A percentile compares a stretch with the other conserved stretches of the same genome.
Evolutionary conservation across 805 yeast genomes (phyloP).

Genomic region (Barnettozyma pratensis): DNA sequence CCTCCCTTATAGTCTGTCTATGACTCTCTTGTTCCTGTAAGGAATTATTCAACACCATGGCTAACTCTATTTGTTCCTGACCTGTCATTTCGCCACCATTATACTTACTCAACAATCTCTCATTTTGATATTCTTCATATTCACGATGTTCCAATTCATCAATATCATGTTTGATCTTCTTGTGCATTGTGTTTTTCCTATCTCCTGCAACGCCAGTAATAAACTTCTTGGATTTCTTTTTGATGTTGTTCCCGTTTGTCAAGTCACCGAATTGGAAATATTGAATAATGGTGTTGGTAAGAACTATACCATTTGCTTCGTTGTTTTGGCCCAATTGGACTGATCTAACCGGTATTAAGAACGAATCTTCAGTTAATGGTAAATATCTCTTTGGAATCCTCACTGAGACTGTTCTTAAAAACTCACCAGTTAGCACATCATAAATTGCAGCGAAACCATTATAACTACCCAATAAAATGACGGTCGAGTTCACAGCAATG

Average conservation of each 20-base stretch:
- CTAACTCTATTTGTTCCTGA: slow-evolving; percentile 23
- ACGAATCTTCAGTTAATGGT: slow-evolving; percentile 6
- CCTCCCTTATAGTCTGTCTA: slow-evolving; percentile 7
- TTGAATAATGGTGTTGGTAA: slow-evolving; percentile 17
- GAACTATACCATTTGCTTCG: slow-evolving; percentile 15
- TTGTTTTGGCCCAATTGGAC: slow-evolving; percentile 12
- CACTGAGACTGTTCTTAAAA: slow-evolving; percentile 12
- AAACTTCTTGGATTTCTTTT: slow-evolving; percentile 12
- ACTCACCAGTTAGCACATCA: slow-evolving; percentile 19
- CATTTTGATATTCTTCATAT: slow-evolving; percentile 10
- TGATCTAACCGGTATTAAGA: slow-evolving; percentile 13
- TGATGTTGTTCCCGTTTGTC: not conserved
- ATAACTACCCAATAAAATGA: slow-evolving; percentile 19
- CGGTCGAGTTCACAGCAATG: slow-evolving; percentile 19
- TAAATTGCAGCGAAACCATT: slow-evolving; percentile 23
- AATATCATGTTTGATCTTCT: slow-evolving; percentile 17
- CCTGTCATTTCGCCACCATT: slow-evolving; percentile 19
- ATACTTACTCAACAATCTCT: slow-evolving; percentile 15
- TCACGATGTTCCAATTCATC: slow-evolving; percentile 20
- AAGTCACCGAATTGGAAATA: slow-evolving; percentile 22
- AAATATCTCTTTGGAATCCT: slow-evolving; percentile 17
- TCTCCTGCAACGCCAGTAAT: slow-evolving; percentile 13
- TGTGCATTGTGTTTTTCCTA: slow-evolving; percentile 16
- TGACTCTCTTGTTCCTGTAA: slow-evolving; percentile 9
- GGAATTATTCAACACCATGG: slow-evolving; percentile 21